Evolutionary conservation across 2,329 filamentous ascomycete genomes (phyloP), one percentile per base, ranked within the genome.

Genomic region (Exserohilum turcica): DNA sequence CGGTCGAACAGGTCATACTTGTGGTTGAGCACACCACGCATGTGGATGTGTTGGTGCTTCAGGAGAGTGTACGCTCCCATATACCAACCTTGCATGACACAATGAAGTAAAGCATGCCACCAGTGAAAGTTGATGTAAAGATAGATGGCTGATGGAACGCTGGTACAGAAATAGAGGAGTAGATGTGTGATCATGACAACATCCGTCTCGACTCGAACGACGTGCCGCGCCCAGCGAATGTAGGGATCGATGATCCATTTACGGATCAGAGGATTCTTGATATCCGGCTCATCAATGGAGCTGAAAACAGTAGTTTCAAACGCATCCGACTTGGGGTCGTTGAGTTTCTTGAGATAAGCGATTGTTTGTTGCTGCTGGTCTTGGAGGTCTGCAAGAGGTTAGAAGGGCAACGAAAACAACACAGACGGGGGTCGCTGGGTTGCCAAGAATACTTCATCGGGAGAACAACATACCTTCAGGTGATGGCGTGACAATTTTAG

Each of bases 11-110:
- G 65, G 29, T 76, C 74, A 48, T 81, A 83, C 6, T 76, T 70
- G 63, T 82, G 83, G 19, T 78, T 74, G 31, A 92, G 75, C 3
- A 92, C 79, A 13, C 90, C 90, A 39, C 86, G 82, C 78, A 86
- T 86, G 70, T 93, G 90, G 63, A 93, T 92, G 71, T 93, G 90
- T 67, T 93, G 89, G 66, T 93, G 90, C 82, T 90, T 89, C 83
- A 93, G 85, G 32, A 93, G 79, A 0, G 89, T 93, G 75, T 91
- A 93, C 1, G 86, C 79, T 6, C 89, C 89, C 46, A 86, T 83
- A 66, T 87, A 92, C 69, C 81, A 89, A 29, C 82, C 75, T 64
- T 89, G 85, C 79, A 91, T 85, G 8, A 83, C 65, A 47, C 81
- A 78, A 67, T 93, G 90, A 24, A 86, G 61, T 13, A 90, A 61